Evolutionary conservation across 208 protist species (phyloP).

Genomic region (Leishmania aethiopica): DNA sequence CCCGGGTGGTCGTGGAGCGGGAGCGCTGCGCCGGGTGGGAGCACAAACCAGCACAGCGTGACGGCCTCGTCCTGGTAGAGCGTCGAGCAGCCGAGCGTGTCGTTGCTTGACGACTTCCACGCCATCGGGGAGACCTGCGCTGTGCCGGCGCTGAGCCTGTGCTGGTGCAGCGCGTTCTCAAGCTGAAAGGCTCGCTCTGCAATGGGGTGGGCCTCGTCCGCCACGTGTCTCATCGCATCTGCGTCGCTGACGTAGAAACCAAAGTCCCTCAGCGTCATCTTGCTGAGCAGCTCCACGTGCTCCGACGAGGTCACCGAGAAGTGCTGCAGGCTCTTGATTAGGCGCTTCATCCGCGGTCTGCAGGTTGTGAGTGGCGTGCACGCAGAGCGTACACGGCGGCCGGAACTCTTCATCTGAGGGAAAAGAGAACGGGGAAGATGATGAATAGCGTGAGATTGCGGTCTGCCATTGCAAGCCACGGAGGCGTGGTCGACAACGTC

Average conservation of each 20-base stretch:
- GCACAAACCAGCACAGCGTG: slow-evolving; percentile 77
- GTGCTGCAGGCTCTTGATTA: slow-evolving; percentile 29
- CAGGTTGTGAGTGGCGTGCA: not conserved
- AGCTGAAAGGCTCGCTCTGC: slow-evolving; percentile 39
- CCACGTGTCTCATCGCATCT: slow-evolving; percentile 27
- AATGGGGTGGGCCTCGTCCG: slow-evolving; percentile 34
- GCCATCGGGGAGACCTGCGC: slow-evolving; percentile 13
- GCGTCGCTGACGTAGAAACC: slow-evolving; percentile 52
- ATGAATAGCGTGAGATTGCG: not conserved
- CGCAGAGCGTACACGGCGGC: not conserved
- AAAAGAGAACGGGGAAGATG: not conserved
- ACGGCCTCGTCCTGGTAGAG: slow-evolving; percentile 49
- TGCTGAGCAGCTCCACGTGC: slow-evolving; percentile 28
- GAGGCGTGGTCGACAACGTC: not conserved
- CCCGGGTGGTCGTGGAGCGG: slow-evolving; percentile 78
- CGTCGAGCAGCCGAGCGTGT: slow-evolving; percentile 61
- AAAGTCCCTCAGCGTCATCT: slow-evolving; percentile 41
- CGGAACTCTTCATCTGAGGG: not conserved
- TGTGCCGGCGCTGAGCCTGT: not conserved
- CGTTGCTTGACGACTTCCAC: slow-evolving; percentile 32
- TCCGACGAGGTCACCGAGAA: slow-evolving; percentile 25
- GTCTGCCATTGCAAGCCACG: not conserved
- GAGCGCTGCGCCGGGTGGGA: slow-evolving; percentile 54
- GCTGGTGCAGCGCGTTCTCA: slow-evolving; percentile 42
- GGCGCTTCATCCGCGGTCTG: slow-evolving; percentile 19